These are phyloP conservation scores for Colletotrichum nymphaeae DNA, from an alignment of 2,329 filamentous ascomycete genomes.

Conservation along the genomic window DNA sequence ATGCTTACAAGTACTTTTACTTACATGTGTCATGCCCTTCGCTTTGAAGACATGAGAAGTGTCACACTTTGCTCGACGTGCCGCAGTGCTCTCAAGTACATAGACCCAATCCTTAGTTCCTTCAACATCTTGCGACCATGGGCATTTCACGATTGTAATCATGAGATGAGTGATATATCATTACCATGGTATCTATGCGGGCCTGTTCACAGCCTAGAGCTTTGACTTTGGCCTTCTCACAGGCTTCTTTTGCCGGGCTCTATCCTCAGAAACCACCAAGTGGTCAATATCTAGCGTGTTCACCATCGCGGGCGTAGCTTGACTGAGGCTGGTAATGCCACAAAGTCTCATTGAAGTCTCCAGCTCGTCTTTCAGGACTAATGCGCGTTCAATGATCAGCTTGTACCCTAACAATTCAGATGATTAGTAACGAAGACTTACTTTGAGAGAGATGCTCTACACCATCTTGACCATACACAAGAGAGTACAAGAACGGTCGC, in stretches of 20 bases:
- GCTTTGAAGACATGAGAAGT: too few species aligned
- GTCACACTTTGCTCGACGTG: too few species aligned
- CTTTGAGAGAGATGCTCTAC: conserved; percentile 54
- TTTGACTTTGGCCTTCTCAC: not conserved
- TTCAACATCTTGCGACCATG: not conserved
- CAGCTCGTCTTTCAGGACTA: conserved; percentile 43
- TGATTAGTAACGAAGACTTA: not conserved
- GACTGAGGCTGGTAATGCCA: conserved; percentile 43
- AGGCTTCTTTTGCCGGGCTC: not conserved
- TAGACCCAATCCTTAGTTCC: not conserved
- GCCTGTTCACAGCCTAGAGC: not conserved
- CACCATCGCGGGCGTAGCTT: conserved; percentile 42
- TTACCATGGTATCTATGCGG: too few species aligned
- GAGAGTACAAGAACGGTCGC: conserved; percentile 71
- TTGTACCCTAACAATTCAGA: not conserved
- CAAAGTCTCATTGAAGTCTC: conserved; percentile 44
- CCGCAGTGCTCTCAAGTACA: not conserved
- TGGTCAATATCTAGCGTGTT: conserved; percentile 47
- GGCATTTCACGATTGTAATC: not conserved
- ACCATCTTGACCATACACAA: conserved; percentile 52
- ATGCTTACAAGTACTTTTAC: too few species aligned
- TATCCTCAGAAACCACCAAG: conserved; percentile 38
- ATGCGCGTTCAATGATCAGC: not conserved
- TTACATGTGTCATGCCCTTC: too few species aligned
- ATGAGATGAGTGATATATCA: not conserved